Percentiles rank a stretch among this genome's conserved stretches.
phyloP scores from a whole-genome alignment of 2,329 filamentous ascomycete genomes.

The Botrytis elliptica region DNA sequence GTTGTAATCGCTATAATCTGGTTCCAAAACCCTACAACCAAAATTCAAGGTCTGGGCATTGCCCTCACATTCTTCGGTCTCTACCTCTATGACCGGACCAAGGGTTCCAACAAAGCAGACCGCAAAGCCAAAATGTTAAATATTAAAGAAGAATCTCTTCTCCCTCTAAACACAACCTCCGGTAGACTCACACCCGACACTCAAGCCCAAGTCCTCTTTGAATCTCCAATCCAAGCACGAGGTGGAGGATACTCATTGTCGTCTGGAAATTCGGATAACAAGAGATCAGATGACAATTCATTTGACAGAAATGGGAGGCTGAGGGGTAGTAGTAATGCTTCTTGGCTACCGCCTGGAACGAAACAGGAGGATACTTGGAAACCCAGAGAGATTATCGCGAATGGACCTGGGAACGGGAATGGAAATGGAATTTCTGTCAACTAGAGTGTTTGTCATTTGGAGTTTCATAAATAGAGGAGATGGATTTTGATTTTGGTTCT shows the following conservation, averaged over 20 bases:
- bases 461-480: constrained; percentile 12
- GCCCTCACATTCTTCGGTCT: constrained; percentile 85
- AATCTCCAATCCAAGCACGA: constrained; percentile 21
- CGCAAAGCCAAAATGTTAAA: constrained; percentile 71
- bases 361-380: constrained; percentile 85
- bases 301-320: constrained; percentile 53
- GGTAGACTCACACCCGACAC: constrained; percentile 19
- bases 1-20: constrained; percentile 93
- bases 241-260: constrained; percentile 28
- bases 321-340: constrained; percentile 47
- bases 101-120: constrained; percentile 83
- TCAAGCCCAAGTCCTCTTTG: constrained; percentile 17
- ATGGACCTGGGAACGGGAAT: constrained; percentile 15
- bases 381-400: constrained; percentile 25
- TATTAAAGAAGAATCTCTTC: constrained; percentile 38
- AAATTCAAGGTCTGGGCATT: constrained; percentile 80
- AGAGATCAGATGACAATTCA: constrained; percentile 49
- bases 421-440: constrained; percentile 16
- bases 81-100: constrained; percentile 93
- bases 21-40: constrained; percentile 89
- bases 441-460: background rate
- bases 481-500: background rate
- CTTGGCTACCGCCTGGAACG: constrained; percentile 75
- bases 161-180: constrained; percentile 29
- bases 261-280: constrained; percentile 45